Evolutionary conservation across 176 grass and related monocot genomes (phyloP).

Genomic region (Thinopyrum elongatum): DNA sequence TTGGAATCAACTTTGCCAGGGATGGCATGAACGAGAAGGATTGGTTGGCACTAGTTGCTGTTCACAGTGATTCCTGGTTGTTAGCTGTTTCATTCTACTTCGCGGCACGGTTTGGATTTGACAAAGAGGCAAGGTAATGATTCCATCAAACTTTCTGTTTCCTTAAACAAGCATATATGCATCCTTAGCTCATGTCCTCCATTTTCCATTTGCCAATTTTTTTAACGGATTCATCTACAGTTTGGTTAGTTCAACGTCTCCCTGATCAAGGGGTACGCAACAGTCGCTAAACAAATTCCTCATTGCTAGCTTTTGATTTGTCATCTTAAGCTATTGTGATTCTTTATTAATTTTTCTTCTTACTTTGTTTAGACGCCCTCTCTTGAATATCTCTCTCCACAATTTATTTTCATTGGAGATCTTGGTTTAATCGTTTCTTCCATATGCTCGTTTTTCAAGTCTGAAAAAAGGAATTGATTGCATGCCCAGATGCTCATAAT

Average conservation of each 20-base stretch:
- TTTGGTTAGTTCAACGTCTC: not conserved
- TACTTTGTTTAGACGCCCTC: not conserved
- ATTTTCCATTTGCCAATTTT: conserved; percentile 3
- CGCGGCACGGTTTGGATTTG: conserved; percentile 90
- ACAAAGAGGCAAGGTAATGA: conserved; percentile 89
- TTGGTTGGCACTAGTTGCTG: conserved; percentile 89
- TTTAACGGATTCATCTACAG: not conserved
- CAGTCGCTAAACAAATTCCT: not conserved
- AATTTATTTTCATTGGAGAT: not conserved
- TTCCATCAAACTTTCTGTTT: conserved; percentile 23
- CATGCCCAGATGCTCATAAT: not conserved
- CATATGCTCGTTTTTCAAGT: not conserved
- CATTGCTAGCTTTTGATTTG: not conserved
- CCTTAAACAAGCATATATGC: not conserved
- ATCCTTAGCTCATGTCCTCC: conserved; percentile 6
- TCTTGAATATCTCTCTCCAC: not conserved
- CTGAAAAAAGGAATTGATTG: not conserved
- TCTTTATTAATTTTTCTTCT: not conserved
- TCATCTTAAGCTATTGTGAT: not conserved
- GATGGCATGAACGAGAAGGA: conserved; percentile 97
- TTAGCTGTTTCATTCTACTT: conserved; percentile 95
- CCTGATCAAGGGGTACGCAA: conserved; percentile 14
- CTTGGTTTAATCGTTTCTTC: not conserved
- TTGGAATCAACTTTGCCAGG: conserved; percentile 96
- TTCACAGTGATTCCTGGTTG: conserved; percentile 92